A percentile compares a stretch with the other conserved stretches of the same genome.
phyloP scores from a whole-genome alignment of 2,329 filamentous ascomycete genomes.

The Talaromyces sp. region DNA sequence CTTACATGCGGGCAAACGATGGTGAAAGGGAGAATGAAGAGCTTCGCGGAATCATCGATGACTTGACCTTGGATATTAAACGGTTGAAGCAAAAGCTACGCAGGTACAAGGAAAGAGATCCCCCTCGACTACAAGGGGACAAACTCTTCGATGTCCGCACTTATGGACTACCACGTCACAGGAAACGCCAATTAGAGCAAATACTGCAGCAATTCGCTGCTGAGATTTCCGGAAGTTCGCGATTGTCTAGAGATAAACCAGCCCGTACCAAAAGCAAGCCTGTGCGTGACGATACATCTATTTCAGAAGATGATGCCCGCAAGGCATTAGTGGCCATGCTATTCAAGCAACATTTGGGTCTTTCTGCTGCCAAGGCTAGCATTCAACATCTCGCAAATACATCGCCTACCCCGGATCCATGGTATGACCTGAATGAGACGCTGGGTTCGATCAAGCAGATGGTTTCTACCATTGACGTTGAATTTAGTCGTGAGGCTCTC shows the following conservation, averaged over 20 bases:
- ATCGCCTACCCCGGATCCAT: background rate
- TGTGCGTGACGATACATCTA: background rate
- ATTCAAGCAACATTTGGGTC: slow-evolving; percentile 10
- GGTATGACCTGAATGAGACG: slow-evolving; percentile 53
- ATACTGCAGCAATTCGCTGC: slow-evolving; percentile 62
- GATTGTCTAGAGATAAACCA: background rate
- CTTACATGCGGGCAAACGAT: slow-evolving; percentile 20
- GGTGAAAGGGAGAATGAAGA: slow-evolving; percentile 67
- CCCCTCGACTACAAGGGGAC: slow-evolving; percentile 63
- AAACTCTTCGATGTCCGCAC: slow-evolving; percentile 81
- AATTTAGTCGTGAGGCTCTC: slow-evolving; percentile 72
- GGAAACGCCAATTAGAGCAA: slow-evolving; percentile 73
- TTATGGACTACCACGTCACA: slow-evolving; percentile 67
- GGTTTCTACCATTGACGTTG: slow-evolving; percentile 75
- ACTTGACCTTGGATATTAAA: slow-evolving; percentile 80
- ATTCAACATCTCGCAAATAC: background rate
- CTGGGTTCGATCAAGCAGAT: slow-evolving; percentile 81
- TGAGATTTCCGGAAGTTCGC: slow-evolving; percentile 22
- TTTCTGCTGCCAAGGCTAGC: background rate
- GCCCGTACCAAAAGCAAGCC: background rate
- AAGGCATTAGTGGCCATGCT: slow-evolving; percentile 10
- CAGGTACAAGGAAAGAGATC: slow-evolving; percentile 66
- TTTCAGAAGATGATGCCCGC: background rate
- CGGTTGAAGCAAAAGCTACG: slow-evolving; percentile 70
- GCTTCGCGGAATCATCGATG: slow-evolving; percentile 79